Evolutionary conservation across 2,329 filamentous ascomycete genomes (phyloP).

Genomic region (Paecilomyces dactylethromorphus): DNA sequence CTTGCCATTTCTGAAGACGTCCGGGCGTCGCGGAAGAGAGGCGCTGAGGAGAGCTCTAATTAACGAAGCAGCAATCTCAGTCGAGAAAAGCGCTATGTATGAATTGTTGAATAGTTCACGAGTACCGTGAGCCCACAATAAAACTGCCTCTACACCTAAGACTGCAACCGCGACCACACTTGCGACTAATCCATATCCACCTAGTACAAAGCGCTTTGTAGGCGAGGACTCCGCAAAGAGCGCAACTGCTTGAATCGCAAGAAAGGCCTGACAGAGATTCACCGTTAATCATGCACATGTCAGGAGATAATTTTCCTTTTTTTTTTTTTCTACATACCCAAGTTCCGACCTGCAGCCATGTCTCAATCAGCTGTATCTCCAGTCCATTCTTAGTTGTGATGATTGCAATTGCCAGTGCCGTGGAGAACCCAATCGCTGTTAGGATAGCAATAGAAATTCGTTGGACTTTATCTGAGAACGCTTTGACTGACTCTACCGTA

Average conservation of each 20-base stretch:
- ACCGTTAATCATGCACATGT: neutral
- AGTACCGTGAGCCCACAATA: slow-evolving; percentile 22
- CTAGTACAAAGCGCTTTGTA: slow-evolving; percentile 24
- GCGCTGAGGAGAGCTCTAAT: slow-evolving; percentile 34
- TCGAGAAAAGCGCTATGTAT: slow-evolving; percentile 42
- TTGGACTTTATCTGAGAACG: slow-evolving; percentile 56
- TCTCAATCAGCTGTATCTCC: slow-evolving; percentile 41
- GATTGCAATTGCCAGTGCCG: slow-evolving; percentile 53
- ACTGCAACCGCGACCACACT: slow-evolving; percentile 18
- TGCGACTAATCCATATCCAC: slow-evolving; percentile 22
- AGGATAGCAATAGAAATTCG: slow-evolving; percentile 51
- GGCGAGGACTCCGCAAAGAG: slow-evolving; percentile 28
- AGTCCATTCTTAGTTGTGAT: slow-evolving; percentile 38
- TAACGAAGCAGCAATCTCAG: slow-evolving; percentile 39
- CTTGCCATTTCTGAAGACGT: slow-evolving; percentile 53
- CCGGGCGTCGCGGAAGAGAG: slow-evolving; percentile 59
- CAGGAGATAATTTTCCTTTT: too few relatives aligned
- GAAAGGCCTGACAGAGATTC: slow-evolving; percentile 15
- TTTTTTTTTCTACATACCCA: slow-evolving; percentile 62
- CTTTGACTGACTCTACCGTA: slow-evolving; percentile 55
- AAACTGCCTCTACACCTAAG: slow-evolving; percentile 19
- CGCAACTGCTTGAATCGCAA: slow-evolving; percentile 25
- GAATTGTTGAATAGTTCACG: neutral
- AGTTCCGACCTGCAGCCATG: slow-evolving; percentile 54
- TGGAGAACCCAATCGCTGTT: slow-evolving; percentile 47